Base-by-base conservation (phyloP, 306 rosid genomes). In the Quercus glauca region DNA sequence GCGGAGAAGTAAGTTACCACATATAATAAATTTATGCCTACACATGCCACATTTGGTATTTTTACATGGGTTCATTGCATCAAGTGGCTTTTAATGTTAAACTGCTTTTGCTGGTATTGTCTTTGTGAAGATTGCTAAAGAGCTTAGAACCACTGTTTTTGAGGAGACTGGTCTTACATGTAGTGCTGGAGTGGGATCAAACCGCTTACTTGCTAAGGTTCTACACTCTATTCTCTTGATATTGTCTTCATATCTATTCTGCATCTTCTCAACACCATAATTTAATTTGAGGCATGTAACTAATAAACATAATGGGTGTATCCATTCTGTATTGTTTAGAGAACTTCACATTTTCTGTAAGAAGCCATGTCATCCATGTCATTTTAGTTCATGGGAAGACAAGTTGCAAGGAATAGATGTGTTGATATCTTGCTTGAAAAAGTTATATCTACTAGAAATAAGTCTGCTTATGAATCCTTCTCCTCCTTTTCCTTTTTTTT, bases 121-220 rank as follows among this genome's bases (percentile, higher is more conserved):
- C 35, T 26, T 74, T 55, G 78, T 65, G 64, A 75, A 92, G 99
- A 83, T 92, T 90, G 97, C 97, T 21, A 76, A 78, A 81, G 97
- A 91, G 85, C 92, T 95, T 79, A 90, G 99, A 85, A 80, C 82
- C 68, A 21, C 88, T 58, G 92, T 95, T 76, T 70, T 73, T 80
- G 92, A 88, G 78, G 96, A 91, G 86, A 95, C 99, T 49, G 98
- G 97, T 81, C 94, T 95, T 82, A 95, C 92, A 17, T 92, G 97
- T 73, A 95, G 99, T 71, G 99, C 95, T 81, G 99, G 99, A 81
- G 94, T 95, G 71, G 99, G 97, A 80, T 92, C 97, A 75, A 95
- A 95, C 81, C 92, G 90, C 77, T 70, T 92, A 69, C 97, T 95
- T 83, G 97, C 98, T 28, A 92, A 95, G 99, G 99, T 94, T 79